phyloP scores from a whole-genome alignment of 2,329 filamentous ascomycete species.

The Blastomyces gilchristii region DNA sequence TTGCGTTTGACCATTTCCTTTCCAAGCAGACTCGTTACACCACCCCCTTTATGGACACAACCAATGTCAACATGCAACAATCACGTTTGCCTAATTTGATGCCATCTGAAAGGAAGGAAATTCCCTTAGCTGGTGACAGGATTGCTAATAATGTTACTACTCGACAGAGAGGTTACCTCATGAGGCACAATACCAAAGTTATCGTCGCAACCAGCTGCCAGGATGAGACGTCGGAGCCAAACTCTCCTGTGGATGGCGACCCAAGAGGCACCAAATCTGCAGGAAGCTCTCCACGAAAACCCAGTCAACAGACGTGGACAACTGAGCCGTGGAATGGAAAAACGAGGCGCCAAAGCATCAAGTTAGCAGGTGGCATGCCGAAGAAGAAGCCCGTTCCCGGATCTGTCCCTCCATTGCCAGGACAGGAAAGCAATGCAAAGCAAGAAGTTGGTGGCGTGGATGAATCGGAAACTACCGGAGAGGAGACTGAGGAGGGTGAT shows the following conservation, averaged over 20 bases:
- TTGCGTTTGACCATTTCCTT: slow-evolving; percentile 48
- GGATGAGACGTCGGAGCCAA: slow-evolving; percentile 41
- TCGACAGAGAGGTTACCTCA: slow-evolving; percentile 91
- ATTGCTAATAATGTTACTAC: slow-evolving; percentile 54
- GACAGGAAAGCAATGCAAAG: slow-evolving; percentile 70
- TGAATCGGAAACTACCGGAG: slow-evolving; percentile 51
- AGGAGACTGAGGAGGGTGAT: slow-evolving; percentile 61
- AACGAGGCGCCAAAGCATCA: slow-evolving; percentile 55
- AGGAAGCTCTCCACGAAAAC: slow-evolving; percentile 63
- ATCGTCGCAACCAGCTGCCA: slow-evolving; percentile 76
- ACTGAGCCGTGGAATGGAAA: slow-evolving; percentile 95
- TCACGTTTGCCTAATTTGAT: neutral
- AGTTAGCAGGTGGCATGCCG: slow-evolving; percentile 47
- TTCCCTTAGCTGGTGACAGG: slow-evolving; percentile 13
- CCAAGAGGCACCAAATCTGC: slow-evolving; percentile 48
- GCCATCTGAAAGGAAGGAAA: slow-evolving; percentile 20
- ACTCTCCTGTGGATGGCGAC: slow-evolving; percentile 20
- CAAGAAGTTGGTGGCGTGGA: slow-evolving; percentile 45
- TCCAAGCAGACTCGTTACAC: slow-evolving; percentile 25
- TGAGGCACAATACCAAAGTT: slow-evolving; percentile 97
- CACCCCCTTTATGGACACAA: neutral
- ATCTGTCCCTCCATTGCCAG: slow-evolving; percentile 70
- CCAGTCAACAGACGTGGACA: slow-evolving; percentile 83
- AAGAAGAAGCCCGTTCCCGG: slow-evolving; percentile 53
- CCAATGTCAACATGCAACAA: slow-evolving; percentile 4